phyloP scores from a whole-genome alignment of 345 rosid genomes.

The Punica granatum region DNA sequence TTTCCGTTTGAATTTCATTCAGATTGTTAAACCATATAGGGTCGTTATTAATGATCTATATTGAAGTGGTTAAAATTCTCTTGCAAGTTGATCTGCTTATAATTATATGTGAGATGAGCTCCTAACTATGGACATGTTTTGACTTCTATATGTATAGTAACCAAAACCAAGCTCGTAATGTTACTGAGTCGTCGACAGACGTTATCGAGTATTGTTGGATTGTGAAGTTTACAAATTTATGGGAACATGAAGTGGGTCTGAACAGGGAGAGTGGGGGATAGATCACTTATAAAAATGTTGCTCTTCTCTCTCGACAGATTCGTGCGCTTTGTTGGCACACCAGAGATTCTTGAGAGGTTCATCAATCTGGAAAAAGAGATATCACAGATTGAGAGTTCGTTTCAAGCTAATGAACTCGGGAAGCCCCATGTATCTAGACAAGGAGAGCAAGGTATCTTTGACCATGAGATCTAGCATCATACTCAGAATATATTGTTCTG shows the following conservation, averaged over 20 bases:
- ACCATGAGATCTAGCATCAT: background rate
- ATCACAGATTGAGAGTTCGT: constrained; percentile 54
- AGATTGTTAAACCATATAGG: too few relatives aligned
- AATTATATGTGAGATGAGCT: background rate
- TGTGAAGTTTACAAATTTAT: background rate
- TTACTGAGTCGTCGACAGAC: background rate
- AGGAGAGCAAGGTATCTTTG: constrained; percentile 38
- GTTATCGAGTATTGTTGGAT: background rate
- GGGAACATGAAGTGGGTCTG: background rate
- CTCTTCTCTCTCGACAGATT: constrained; percentile 35
- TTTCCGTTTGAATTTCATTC: too few relatives aligned
- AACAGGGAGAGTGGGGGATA: background rate
- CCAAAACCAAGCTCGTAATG: background rate
- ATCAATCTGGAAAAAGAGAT: constrained; percentile 67
- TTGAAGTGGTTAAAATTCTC: background rate
- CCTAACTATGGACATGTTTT: background rate
- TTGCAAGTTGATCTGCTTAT: background rate
- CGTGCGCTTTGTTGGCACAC: constrained; percentile 78
- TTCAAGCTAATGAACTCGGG: constrained; percentile 47
- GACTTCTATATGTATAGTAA: background rate
- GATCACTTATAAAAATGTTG: background rate
- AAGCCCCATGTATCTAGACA: constrained; percentile 19
- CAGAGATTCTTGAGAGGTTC: constrained; percentile 86
- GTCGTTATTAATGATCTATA: too few relatives aligned
- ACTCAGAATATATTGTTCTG: background rate